Evolutionary conservation across 1,139 yeast genomes (phyloP), one percentile per base, ranked within the genome.

Genomic region (Yamadazyma jaroonii): DNA sequence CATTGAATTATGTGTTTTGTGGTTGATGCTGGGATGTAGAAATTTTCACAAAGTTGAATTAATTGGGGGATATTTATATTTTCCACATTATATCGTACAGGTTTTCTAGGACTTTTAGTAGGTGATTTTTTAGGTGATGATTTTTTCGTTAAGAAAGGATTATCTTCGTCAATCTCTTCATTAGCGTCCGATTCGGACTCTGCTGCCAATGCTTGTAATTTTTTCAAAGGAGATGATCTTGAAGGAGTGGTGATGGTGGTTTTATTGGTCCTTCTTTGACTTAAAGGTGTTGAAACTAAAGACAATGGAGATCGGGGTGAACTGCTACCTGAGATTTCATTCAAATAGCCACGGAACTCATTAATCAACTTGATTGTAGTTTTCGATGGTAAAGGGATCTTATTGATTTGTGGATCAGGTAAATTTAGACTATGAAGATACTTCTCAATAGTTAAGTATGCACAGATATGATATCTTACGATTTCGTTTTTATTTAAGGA

Each of bases 381-480:
- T 38, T 68, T 68, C 0, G 81, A 80, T 10, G 80, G 83, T 3
- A 81, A 57, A 0, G 92, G 90, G 8, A 83, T 72, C 43, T 68
- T 70, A 31, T 64, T 68, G 15, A 64, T 40, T 14, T 64, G 61
- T 1, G 84, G 79, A 4, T 61, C 67, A 0, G 81, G 76, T 9
- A 78, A 58, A 10, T 64, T 55, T 26, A 72, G 60, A 28, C 57
- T 57, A n/a, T 62, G 59, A 15, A 62, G 62, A 34, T 75, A 69
- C 46, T 67, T 67, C 42, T 79, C 82, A 9, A 74, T 72, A 0
- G 85, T 81, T 23, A 82, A 56, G 43, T 64, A 77, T 2, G 87
- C 84, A 55, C 87, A 79, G 11, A 84, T 55, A 51, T 83, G 89
- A 42, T 72, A 72, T 32, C 90, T 62, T 1, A 85, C 87, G 2